Percentiles rank a stretch among this genome's conserved stretches.
phyloP scores from a whole-genome alignment of 768 basidiomycete species.

The Kwoniella bestiolae region DNA sequence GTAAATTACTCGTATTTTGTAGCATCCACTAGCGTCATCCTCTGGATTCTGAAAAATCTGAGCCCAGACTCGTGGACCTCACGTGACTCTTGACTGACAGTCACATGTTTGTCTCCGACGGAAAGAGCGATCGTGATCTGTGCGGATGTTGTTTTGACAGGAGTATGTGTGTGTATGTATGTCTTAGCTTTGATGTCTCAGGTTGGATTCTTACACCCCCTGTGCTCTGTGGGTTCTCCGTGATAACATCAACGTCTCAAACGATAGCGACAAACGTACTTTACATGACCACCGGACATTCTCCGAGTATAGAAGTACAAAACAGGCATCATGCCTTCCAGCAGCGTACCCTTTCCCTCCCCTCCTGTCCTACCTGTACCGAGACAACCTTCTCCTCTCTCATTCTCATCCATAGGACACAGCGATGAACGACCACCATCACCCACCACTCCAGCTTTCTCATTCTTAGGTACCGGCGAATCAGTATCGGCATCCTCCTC shows the following conservation, averaged over 20 bases:
- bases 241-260: no score
- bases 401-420: slow-evolving; percentile 22
- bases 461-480: slow-evolving; percentile 5
- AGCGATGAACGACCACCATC: slow-evolving; percentile 18
- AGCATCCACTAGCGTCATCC: slow-evolving; percentile 5
- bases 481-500: slow-evolving; percentile 16
- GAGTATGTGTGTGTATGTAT: no score
- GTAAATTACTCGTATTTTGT: no score
- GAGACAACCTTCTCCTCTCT: slow-evolving; percentile 44
- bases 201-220: no score
- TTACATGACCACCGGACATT: no score
- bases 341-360: not conserved
- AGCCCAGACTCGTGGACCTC: not conserved
- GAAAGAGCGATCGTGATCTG: not conserved
- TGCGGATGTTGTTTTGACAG: not conserved
- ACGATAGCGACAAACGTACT: no score
- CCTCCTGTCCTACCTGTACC: slow-evolving; percentile 34
- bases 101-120: not conserved
- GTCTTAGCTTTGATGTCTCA: no score
- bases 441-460: slow-evolving; percentile 19
- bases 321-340: not conserved
- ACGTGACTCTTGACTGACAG: not conserved
- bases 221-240: no score
- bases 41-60: slow-evolving; percentile 1
- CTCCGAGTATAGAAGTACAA: no score